phyloP scores from a whole-genome alignment of 1,139 yeast genomes.

The Diutina siamensis region DNA sequence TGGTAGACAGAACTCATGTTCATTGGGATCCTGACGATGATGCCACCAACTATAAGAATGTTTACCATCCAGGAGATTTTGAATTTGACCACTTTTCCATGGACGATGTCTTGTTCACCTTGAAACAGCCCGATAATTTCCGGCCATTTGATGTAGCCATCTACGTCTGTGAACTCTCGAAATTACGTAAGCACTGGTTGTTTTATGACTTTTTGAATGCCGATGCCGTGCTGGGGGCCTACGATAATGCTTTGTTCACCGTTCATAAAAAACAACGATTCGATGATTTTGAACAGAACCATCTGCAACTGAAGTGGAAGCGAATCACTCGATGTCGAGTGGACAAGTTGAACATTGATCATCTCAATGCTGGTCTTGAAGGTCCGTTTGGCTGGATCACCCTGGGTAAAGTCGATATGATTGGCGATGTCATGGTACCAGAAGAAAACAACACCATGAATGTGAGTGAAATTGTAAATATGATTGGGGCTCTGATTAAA shows the following conservation, averaged over 20 bases:
- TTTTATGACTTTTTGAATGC: slow-evolving; percentile 82
- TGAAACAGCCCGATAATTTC: slow-evolving; percentile 70
- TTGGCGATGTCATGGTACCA: slow-evolving; percentile 82
- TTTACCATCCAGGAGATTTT: slow-evolving; percentile 79
- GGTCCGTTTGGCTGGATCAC: slow-evolving; percentile 98
- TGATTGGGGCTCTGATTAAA: slow-evolving; percentile 28
- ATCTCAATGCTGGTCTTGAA: slow-evolving; percentile 74
- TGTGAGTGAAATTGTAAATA: slow-evolving; percentile 27
- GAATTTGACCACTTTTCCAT: slow-evolving; percentile 74
- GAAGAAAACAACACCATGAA: slow-evolving; percentile 39
- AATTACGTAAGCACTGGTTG: slow-evolving; percentile 83
- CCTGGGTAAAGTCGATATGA: slow-evolving; percentile 81
- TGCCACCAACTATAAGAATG: slow-evolving; percentile 68
- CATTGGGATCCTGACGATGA: slow-evolving; percentile 74
- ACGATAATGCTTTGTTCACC: slow-evolving; percentile 87
- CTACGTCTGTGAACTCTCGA: slow-evolving; percentile 71
- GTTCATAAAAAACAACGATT: slow-evolving; percentile 65
- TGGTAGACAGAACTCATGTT: slow-evolving; percentile 83
- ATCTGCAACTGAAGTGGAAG: slow-evolving; percentile 34
- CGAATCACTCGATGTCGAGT: slow-evolving; percentile 70
- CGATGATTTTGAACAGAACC: slow-evolving; percentile 24
- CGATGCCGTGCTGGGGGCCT: slow-evolving; percentile 76
- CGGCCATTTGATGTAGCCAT: slow-evolving; percentile 80
- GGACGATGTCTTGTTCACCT: slow-evolving; percentile 75
- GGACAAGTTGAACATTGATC: slow-evolving; percentile 79